Evolutionary conservation across 768 basidiomycete genomes (phyloP), one percentile per base, ranked within the genome.

Genomic region (Rhizopogon rudus): DNA sequence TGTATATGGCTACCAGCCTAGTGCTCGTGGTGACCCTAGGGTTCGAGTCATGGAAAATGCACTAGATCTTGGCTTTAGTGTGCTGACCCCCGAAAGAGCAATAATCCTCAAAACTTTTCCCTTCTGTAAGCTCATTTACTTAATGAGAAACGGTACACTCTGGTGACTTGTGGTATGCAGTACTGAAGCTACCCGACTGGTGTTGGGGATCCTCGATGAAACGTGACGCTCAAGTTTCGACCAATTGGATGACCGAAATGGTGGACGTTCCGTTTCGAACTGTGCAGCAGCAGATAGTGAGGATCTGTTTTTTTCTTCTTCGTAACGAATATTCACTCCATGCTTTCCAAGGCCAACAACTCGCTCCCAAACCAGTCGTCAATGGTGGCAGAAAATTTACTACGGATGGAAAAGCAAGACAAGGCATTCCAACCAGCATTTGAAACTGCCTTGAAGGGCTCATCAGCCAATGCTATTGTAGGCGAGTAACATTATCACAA

Each of bases 321-420:
- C 31, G 8, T 9, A 33, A 33, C 9, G 2, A 33, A 33, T 33
- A 33, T 33, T 33, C 9, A 33, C 7, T 33, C 8, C 31, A 33
- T 33, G 9, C 31, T 33, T 33, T 33, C 31, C 31, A 33, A 33
- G 31, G 31, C 31, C 31, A 6, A 33, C 31, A 9, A 9, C 7
- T 33, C 31, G 31, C 31, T 33, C 31, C 8, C 2, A 9, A 8
- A 1, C 28, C 44, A 2, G 40, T 22, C n/a, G 12, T 50, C 48
- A 0, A 59, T 62, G 60, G 57, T 59, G 28, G 48, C 51, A 3
- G 48, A 61, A 5, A 55, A 52, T 35, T 49, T 63, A 17, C 25
- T 17, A 14, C 60, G 57, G 2, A 62, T 64, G 62, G 28, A 58
- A 14, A n/a, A 52, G 16, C n/a, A 59, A 4, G 62, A 61, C 14